Evolutionary conservation across 2,329 filamentous ascomycete genomes (phyloP), one percentile per base, ranked within the genome.

Genomic region (Fusarium brachygibbosum): DNA sequence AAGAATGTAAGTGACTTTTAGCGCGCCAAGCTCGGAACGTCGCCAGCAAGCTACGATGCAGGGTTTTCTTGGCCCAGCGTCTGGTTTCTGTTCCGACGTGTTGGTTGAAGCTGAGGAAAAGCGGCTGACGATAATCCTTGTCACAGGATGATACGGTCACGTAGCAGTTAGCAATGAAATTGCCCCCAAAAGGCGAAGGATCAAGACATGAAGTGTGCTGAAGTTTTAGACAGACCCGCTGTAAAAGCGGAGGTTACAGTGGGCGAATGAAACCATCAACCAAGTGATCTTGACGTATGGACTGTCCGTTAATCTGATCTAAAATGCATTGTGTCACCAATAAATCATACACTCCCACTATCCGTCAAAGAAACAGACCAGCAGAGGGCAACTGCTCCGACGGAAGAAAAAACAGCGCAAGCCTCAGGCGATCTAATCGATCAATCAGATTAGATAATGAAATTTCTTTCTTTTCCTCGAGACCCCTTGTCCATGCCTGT

Each of bases 401-500:
- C 9, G 4, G 23, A 50, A n/a, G 40, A 37, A 21, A 29, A 32
- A 34, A 42, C 41, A 34, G 44, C 45, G 35, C 28, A 52, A 35
- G 16, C 11, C 13, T 67, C 58, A 42, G 19, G 17, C 31, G 66
- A 70, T 68, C 68, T 70, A 65, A 70, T 70, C 68, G 57, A 63
- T 70, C 68, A 55, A 71, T 71, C 69, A 64, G 69, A 71, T 71
- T 72, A 71, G 69, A 71, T 71, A 68, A 72, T 70, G 51, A 40
- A 55, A 69, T 51, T 55, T 58, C 44, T 53, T 16, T 31, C n/a
- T 14, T 16, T 14, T 51, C 48, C 6, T 46, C 40, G 16, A 32
- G 23, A 21, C 37, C 38, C 23, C 45, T 54, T 25, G 44, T 21
- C 48, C 32, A 50, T 50, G 32, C 48, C 34, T 38, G 32, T 19